Base-by-base conservation (phyloP, 805 yeast species). In the Ogataea naganishii region DNA sequence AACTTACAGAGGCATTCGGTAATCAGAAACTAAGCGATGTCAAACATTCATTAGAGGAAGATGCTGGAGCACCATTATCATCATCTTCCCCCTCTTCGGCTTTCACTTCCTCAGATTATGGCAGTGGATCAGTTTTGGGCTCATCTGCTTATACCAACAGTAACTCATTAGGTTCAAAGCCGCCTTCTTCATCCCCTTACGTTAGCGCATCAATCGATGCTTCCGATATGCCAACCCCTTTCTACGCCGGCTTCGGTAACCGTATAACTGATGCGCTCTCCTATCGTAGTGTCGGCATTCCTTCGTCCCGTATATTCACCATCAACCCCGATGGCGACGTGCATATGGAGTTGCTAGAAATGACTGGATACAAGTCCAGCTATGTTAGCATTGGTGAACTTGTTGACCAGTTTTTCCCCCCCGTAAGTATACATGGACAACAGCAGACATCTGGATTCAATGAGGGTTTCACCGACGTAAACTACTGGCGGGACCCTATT, bases 341-440 rank as follows among this genome's bases (percentile, higher is more conserved):
- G 24, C 95, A 85, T 60, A 81, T 92, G 95, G 98, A 92, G 56
- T 66, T 92, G 39, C 63, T 92, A 32, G 97, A 92, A 51, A 64
- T 92, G 47, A 94, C 96, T 0, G 98, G 98, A 3, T 84, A 82
- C 53, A 81, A 72, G 48, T 78, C 92, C 30, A 77, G 94, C 0
- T 92, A 92, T 51, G 73, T 92, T 29, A 78, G 77, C 39, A 89
- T 92, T 47, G 83, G 92, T 26, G 97, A 92, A 52, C 65, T 92
- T 32, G 96, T 92, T 9, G 98, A 92, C 56, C 97, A 92, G 53
- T 88, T 88, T 53, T 92, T 92, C 67, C 98, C 98, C 7, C 95
- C 96, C 0, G 80, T 75, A 26, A 58, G 43, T 40, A 23, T 43
- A 7, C 30, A 9, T 10, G 15, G 12, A 33, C 6, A 35, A 38